Evolutionary conservation across 345 rosid genomes (phyloP).

Genomic region (Arabis hirsuta): DNA sequence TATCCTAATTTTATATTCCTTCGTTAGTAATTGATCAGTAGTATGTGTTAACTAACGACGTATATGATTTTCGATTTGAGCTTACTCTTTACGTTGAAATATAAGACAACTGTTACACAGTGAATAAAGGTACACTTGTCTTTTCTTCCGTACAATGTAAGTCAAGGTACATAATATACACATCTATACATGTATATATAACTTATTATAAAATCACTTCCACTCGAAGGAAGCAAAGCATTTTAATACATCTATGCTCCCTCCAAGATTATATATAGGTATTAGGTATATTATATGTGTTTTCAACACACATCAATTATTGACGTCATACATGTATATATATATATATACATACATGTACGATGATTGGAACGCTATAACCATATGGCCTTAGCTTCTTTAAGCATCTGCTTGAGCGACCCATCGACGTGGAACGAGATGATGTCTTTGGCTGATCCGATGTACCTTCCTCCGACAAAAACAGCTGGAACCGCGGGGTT

Average conservation of each 20-base stretch:
- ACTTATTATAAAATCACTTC: slow-evolving; percentile 18
- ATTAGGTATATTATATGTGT: not conserved
- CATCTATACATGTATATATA: slow-evolving; percentile 35
- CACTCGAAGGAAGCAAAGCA: slow-evolving; percentile 40
- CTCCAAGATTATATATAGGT: slow-evolving; percentile 2
- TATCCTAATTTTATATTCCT: not conserved
- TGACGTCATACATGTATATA: slow-evolving; percentile 9
- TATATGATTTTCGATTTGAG: slow-evolving; percentile 19
- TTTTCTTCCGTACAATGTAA: slow-evolving; percentile 39
- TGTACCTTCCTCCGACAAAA: slow-evolving; percentile 86
- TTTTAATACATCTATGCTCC: slow-evolving; percentile 39
- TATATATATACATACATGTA: not conserved
- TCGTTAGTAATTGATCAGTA: not conserved
- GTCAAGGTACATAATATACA: slow-evolving; percentile 28
- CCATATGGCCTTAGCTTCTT: slow-evolving; percentile 94
- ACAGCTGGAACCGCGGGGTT: slow-evolving; percentile 89
- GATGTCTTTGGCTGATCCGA: slow-evolving; percentile 91
- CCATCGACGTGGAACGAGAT: slow-evolving; percentile 92
- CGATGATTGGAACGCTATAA: slow-evolving; percentile 51
- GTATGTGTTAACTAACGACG: not conserved
- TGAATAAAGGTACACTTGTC: slow-evolving; percentile 32
- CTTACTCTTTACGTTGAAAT: slow-evolving; percentile 20
- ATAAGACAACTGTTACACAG: slow-evolving; percentile 11
- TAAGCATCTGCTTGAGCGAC: slow-evolving; percentile 89
- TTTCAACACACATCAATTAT: slow-evolving; percentile 38